Evolutionary conservation across 73 alveolate genomes (phyloP).

Genomic region (Tetrahymena malaccensis): DNA sequence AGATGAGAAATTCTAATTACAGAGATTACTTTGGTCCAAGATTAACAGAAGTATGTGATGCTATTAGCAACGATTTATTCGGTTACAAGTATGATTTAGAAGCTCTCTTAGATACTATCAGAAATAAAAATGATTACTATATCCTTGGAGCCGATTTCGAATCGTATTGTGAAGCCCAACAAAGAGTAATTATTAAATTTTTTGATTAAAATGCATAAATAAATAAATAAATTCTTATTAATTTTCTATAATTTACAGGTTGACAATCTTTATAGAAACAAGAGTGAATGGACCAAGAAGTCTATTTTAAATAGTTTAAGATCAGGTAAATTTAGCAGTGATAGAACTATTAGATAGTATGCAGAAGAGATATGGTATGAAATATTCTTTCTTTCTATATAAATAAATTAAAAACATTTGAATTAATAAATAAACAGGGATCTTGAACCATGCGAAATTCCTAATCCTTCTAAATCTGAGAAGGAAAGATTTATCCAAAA

Average conservation of each 20-base stretch:
- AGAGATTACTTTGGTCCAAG: constrained; percentile 52
- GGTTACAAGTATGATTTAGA: constrained; percentile 66
- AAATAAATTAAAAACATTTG: background rate
- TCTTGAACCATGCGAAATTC: background rate
- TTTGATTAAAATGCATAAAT: background rate
- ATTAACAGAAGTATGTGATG: constrained; percentile 65
- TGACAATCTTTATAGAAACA: constrained; percentile 42
- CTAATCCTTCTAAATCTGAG: background rate
- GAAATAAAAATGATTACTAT: constrained; percentile 59
- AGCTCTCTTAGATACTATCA: constrained; percentile 51
- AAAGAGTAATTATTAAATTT: constrained; percentile 24
- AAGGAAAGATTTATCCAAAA: background rate
- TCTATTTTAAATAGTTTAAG: constrained; percentile 48
- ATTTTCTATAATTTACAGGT: background rate
- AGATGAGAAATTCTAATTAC: constrained; percentile 31
- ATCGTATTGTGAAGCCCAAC: constrained; percentile 61
- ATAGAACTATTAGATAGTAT: constrained; percentile 60
- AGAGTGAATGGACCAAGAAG: constrained; percentile 46
- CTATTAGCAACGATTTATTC: constrained; percentile 64
- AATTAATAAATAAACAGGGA: background rate
- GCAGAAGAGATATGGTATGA: constrained; percentile 56
- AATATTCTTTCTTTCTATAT: background rate
- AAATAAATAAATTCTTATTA: no score
- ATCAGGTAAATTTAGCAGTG: constrained; percentile 52
- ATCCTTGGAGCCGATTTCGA: constrained; percentile 67